These are phyloP conservation scores for Phaeomoniella chlamydospora DNA, from an alignment of 2,329 filamentous ascomycete species.

Conservation along the genomic window DNA sequence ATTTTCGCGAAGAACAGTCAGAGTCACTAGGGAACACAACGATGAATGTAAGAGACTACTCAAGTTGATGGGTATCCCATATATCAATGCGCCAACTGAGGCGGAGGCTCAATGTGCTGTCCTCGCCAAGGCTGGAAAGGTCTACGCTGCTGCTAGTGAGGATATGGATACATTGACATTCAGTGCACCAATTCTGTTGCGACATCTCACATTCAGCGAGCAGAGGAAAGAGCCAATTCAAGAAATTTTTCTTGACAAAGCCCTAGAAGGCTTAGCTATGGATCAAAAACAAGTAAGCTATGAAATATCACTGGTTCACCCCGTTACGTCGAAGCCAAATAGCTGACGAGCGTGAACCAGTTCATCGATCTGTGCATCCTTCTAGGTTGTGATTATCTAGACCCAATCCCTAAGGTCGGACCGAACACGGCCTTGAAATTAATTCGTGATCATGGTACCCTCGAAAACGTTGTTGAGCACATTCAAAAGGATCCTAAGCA, in stretches of 20 bases:
- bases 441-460: conserved; percentile 76
- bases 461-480: conserved; percentile 74
- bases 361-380: conserved; percentile 98
- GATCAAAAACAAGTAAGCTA: conserved; percentile 59
- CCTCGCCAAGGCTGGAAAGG: conserved; percentile 76
- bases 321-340: no score
- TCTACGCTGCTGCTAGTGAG: conserved; percentile 91
- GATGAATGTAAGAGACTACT: conserved; percentile 81
- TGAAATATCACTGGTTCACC: neutral
- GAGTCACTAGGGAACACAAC: conserved; percentile 94
- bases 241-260: conserved; percentile 79
- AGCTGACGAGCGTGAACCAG: no score
- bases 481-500: conserved; percentile 63
- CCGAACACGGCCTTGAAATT: conserved; percentile 84
- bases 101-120: conserved; percentile 93
- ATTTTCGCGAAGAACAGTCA: conserved; percentile 82
- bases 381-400: conserved; percentile 93
- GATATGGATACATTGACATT: conserved; percentile 99
- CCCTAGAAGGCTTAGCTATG: conserved; percentile 78
- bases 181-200: conserved; percentile 74
- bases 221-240: conserved; percentile 96
- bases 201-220: conserved; percentile 93
- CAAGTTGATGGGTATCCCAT: conserved; percentile 92
- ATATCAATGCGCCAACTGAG: conserved; percentile 88
- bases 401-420: conserved; percentile 88